Evolutionary conservation across 257 asterid species (phyloP).

Genomic region (Solanum ossicruentum): DNA sequence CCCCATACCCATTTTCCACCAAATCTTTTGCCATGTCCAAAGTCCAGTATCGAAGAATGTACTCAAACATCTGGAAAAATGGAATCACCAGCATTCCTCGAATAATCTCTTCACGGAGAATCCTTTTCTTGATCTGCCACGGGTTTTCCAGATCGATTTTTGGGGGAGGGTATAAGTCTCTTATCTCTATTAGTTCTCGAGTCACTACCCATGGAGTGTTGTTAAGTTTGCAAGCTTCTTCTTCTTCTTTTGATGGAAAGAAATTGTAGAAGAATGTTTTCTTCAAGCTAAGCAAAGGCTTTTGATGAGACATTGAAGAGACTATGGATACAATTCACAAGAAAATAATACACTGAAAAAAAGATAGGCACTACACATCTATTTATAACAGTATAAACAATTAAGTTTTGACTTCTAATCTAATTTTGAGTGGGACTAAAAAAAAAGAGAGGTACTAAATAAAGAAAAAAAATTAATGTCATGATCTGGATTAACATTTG

Average conservation of each 20-base stretch:
- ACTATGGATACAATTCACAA: no score
- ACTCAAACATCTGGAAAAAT: constrained; percentile 13
- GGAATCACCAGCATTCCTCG: neutral
- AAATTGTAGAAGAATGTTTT: constrained; percentile 29
- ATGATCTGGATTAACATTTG: no score
- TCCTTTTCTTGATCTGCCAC: constrained; percentile 33
- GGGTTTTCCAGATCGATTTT: constrained; percentile 13
- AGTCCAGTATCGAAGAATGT: neutral
- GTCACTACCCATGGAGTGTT: neutral
- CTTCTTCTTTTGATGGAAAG: constrained; percentile 6
- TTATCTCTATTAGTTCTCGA: neutral
- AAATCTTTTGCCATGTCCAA: constrained; percentile 19
- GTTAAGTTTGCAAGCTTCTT: neutral
- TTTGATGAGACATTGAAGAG: neutral
- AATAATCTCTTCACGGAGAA: neutral
- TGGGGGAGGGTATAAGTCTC: constrained; percentile 7
- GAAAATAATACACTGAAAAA: no score
- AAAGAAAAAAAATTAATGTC: no score
- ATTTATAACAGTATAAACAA: neutral
- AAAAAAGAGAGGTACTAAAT: no score
- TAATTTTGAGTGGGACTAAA: no score
- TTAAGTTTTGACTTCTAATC: neutral
- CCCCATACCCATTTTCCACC: constrained; percentile 11
- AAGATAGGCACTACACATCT: no score
- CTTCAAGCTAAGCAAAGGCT: constrained; percentile 1